Conservation (phyloP, 176 grass and related monocot genomes). For the Carex pumila region DNA sequence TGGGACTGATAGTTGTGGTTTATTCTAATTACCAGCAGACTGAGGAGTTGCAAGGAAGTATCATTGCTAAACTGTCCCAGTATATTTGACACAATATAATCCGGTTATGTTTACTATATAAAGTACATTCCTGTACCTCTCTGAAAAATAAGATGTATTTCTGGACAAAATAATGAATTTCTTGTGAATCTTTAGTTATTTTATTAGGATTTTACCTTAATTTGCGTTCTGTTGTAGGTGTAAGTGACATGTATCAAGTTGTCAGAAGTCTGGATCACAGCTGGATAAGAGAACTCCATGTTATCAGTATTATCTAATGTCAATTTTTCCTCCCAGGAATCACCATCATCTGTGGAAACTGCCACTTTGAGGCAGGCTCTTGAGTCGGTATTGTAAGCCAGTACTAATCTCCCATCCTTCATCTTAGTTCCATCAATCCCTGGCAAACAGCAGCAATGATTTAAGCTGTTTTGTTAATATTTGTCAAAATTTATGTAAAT, state of each 20-base stretch:
- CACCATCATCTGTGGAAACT: constrained; percentile 38
- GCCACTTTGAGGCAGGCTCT: constrained; percentile 49
- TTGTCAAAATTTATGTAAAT: neutral
- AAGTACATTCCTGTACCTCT: neutral
- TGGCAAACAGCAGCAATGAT: neutral
- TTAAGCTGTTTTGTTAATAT: neutral
- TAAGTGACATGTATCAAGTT: constrained; percentile 46
- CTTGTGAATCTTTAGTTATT: neutral
- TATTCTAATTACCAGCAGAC: neutral
- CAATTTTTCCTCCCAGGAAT: constrained; percentile 41
- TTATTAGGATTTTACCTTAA: constrained; percentile 32
- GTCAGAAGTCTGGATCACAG: constrained; percentile 36
- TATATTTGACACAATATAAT: neutral
- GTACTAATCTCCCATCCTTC: constrained; percentile 42
- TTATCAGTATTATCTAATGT: constrained; percentile 36
- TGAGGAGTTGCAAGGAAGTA: neutral
- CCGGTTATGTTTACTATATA: neutral
- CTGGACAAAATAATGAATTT: neutral
- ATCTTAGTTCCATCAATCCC: constrained; percentile 51
- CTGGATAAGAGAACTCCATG: constrained; percentile 58
- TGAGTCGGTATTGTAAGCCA: constrained; percentile 42
- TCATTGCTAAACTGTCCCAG: neutral
- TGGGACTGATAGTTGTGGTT: neutral
- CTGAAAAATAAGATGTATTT: neutral
- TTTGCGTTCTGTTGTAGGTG: constrained; percentile 56